Conservation (phyloP, 2,329 filamentous ascomycete genomes). For the Orbilia quercus region DNA sequence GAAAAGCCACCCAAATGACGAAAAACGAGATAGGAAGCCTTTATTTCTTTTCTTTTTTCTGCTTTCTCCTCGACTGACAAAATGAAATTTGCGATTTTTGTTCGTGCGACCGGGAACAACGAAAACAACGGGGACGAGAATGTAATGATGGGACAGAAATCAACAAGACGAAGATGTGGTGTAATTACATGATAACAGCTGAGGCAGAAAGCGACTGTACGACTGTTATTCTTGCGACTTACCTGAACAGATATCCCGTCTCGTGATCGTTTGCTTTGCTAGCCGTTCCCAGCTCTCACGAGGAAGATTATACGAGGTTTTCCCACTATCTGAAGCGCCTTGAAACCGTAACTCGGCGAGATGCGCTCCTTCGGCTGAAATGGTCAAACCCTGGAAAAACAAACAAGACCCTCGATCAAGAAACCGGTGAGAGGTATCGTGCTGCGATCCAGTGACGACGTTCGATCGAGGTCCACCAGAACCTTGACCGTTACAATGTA, state of each 20-base stretch:
- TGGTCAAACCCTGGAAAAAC: constrained; percentile 47
- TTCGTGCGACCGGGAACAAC: constrained; percentile 40
- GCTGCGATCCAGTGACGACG: constrained; percentile 29
- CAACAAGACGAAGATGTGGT: constrained; percentile 15
- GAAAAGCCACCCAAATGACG: constrained; percentile 30
- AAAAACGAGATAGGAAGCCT: constrained; percentile 33
- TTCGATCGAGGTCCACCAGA: constrained; percentile 13
- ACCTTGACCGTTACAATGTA: constrained; percentile 33
- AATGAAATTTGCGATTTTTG: constrained; percentile 22
- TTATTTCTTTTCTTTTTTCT: constrained; percentile 22
- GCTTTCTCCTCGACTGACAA: constrained; percentile 38
- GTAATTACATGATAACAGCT: constrained; percentile 24
- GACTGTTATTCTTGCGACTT: constrained; percentile 32
- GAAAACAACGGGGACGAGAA: constrained; percentile 27
- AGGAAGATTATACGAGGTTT: constrained; percentile 21
- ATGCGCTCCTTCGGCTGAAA: constrained; percentile 57
- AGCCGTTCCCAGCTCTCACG: constrained; percentile 33
- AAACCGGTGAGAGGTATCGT: constrained; percentile 30
- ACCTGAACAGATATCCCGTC: constrained; percentile 47
- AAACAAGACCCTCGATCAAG: constrained; percentile 25
- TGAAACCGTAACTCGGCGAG: constrained; percentile 46
- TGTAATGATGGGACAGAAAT: constrained; percentile 36
- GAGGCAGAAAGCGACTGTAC: constrained; percentile 41
- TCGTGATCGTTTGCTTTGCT: constrained; percentile 48
- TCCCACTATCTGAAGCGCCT: constrained; percentile 15